Percentiles rank a stretch among this genome's conserved stretches.
These are phyloP conservation scores for Wickerhamiella brachini DNA, from an alignment of 805 yeast genomes.

Conservation along the genomic window DNA sequence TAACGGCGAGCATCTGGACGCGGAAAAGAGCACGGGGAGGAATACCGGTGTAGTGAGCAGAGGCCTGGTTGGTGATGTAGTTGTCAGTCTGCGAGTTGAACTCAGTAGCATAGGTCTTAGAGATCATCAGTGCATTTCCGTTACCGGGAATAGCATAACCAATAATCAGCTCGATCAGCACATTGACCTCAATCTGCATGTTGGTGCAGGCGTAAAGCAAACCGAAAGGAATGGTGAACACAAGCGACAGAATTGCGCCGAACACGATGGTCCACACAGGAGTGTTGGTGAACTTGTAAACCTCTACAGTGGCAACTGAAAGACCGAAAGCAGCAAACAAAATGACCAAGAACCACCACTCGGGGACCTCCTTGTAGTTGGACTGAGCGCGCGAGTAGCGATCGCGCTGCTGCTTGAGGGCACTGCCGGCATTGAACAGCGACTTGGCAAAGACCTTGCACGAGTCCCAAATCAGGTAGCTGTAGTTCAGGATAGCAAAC, in stretches of 20 bases:
- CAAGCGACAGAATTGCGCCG: slow-evolving; percentile 38
- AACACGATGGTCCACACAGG: slow-evolving; percentile 53
- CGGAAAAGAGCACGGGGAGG: slow-evolving; percentile 14
- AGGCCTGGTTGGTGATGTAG: slow-evolving; percentile 41
- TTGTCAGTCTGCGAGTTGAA: slow-evolving; percentile 51
- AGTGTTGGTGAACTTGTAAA: slow-evolving; percentile 32
- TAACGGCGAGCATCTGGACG: slow-evolving; percentile 9
- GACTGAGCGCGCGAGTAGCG: slow-evolving; percentile 31
- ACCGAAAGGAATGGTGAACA: slow-evolving; percentile 52
- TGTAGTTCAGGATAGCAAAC: slow-evolving; percentile 34
- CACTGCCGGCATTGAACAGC: slow-evolving; percentile 3
- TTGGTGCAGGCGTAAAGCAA: slow-evolving; percentile 39
- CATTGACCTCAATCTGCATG: slow-evolving; percentile 38
- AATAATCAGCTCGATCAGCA: slow-evolving; percentile 41
- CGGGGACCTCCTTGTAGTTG: slow-evolving; percentile 54
- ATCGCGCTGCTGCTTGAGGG: slow-evolving; percentile 2
- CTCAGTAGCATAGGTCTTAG: slow-evolving; percentile 39
- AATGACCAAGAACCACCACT: slow-evolving; percentile 48
- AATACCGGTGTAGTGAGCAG: slow-evolving; percentile 36
- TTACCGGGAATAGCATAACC: slow-evolving; percentile 46
- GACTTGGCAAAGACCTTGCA: not conserved
- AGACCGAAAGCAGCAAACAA: slow-evolving; percentile 32
- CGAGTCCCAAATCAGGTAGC: slow-evolving; percentile 28
- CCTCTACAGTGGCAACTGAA: slow-evolving; percentile 30
- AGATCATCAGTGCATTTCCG: slow-evolving; percentile 37